A percentile compares a stretch with the other conserved stretches of the same genome.
Evolutionary conservation across 23 red algal genomes (phyloP).

Genomic region (Gracilaria gracilis): DNA sequence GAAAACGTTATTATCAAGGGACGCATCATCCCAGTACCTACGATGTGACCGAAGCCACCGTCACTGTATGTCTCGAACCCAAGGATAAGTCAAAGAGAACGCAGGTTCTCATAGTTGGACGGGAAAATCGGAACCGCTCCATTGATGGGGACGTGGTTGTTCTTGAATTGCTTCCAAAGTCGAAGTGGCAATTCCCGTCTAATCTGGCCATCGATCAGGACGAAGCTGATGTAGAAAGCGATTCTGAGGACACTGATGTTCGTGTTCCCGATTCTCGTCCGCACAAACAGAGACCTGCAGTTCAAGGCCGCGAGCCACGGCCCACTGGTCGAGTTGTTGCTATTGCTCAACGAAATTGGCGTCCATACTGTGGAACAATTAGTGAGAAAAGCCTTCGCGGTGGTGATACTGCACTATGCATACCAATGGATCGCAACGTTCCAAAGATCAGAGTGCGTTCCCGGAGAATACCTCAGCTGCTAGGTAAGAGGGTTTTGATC

Average conservation of each 20-base stretch:
- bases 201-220: constrained; percentile 59
- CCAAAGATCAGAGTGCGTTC: constrained; percentile 83
- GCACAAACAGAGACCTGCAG: not conserved
- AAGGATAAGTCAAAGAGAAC: constrained; percentile 61
- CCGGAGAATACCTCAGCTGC: constrained; percentile 67
- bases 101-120: constrained; percentile 73
- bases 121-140: constrained; percentile 84
- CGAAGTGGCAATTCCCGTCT: constrained; percentile 62
- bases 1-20: constrained; percentile 64
- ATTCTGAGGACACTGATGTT: constrained; percentile 57
- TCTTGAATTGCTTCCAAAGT: constrained; percentile 70
- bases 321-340: constrained; percentile 83
- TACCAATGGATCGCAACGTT: constrained; percentile 81
- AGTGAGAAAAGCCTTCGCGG: constrained; percentile 45
- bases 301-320: not conserved
- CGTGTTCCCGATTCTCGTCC: not conserved
- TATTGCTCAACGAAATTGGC: constrained; percentile 88
- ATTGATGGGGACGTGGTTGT: constrained; percentile 93
- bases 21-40: constrained; percentile 78
- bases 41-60: constrained; percentile 72
- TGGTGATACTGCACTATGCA: constrained; percentile 75
- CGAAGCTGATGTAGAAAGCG: constrained; percentile 61
- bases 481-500: constrained; percentile 81
- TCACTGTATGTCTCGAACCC: constrained; percentile 60
- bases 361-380: constrained; percentile 90